Conservation (phyloP, 2,329 filamentous ascomycete genomes). For the Fusarium oligoseptatum region DNA sequence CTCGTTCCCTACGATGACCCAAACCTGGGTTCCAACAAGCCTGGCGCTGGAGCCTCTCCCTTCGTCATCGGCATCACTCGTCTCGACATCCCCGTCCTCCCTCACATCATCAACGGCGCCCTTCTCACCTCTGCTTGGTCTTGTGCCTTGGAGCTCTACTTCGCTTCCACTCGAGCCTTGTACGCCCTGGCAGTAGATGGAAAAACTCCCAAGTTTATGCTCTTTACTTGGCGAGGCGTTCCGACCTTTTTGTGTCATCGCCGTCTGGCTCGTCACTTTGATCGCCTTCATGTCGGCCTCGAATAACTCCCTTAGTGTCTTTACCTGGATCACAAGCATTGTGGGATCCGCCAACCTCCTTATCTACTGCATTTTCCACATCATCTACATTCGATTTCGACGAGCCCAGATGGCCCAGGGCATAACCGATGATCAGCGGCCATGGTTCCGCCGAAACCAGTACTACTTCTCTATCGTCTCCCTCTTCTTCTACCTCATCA, state of each 20-base stretch:
- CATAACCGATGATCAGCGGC: background rate
- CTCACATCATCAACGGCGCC: slow-evolving; percentile 67
- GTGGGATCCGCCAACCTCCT: background rate
- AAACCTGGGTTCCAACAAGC: slow-evolving; percentile 55
- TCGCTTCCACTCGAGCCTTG: slow-evolving; percentile 57
- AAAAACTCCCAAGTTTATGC: slow-evolving; percentile 61
- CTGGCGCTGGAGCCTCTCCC: slow-evolving; percentile 67
- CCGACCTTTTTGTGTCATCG: slow-evolving; percentile 64
- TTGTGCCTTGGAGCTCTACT: slow-evolving; percentile 59
- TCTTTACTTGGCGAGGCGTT: slow-evolving; percentile 68
- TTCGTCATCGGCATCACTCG: slow-evolving; percentile 70
- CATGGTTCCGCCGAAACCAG: background rate
- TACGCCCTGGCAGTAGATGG: slow-evolving; percentile 59
- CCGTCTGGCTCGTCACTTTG: slow-evolving; percentile 61
- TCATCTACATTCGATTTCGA: background rate
- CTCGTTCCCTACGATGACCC: slow-evolving; percentile 62
- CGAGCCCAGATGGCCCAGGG: background rate
- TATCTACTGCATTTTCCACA: background rate
- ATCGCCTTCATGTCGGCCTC: slow-evolving; percentile 62
- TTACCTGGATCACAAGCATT: slow-evolving; percentile 5
- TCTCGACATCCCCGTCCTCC: slow-evolving; percentile 61
- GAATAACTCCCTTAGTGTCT: slow-evolving; percentile 33
- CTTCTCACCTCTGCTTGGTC: slow-evolving; percentile 65
- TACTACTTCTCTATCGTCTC: background rate
- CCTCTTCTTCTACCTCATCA: background rate